phyloP scores from a whole-genome alignment of 345 rosid species.

The Tarenaya hassleriana region DNA sequence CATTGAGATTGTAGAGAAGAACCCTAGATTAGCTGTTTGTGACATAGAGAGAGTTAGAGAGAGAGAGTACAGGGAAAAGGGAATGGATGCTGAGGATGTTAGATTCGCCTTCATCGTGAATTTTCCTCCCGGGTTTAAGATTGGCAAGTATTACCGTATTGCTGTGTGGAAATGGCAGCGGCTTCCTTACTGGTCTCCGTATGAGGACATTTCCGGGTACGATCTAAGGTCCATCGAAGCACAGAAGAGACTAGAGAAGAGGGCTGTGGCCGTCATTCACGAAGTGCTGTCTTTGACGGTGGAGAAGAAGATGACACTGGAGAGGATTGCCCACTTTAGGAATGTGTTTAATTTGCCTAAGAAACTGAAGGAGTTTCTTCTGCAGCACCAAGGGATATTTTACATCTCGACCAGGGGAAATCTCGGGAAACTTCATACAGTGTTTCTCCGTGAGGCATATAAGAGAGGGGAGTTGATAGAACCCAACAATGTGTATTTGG shows the following conservation, averaged over 20 bases:
- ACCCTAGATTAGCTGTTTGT: slow-evolving; percentile 46
- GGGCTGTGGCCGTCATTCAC: slow-evolving; percentile 86
- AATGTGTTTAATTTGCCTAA: slow-evolving; percentile 71
- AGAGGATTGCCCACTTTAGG: slow-evolving; percentile 89
- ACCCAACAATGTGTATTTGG: slow-evolving; percentile 73
- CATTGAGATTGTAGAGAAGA: slow-evolving; percentile 65
- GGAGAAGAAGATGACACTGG: slow-evolving; percentile 84
- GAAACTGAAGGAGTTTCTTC: slow-evolving; percentile 77
- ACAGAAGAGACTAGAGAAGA: slow-evolving; percentile 89
- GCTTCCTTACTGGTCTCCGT: slow-evolving; percentile 90
- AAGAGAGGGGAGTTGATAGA: slow-evolving; percentile 72
- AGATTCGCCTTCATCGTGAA: slow-evolving; percentile 78
- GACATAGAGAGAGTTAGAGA: slow-evolving; percentile 81
- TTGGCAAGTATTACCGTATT: slow-evolving; percentile 74
- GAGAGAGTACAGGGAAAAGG: slow-evolving; percentile 75
- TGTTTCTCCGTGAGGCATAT: slow-evolving; percentile 85
- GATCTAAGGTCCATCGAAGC: slow-evolving; percentile 87
- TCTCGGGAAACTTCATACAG: slow-evolving; percentile 85
- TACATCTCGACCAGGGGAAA: slow-evolving; percentile 93
- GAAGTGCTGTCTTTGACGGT: slow-evolving; percentile 73
- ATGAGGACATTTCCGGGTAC: slow-evolving; percentile 78
- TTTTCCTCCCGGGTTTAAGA: slow-evolving; percentile 92
- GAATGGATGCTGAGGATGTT: slow-evolving; percentile 71
- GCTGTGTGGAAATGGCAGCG: slow-evolving; percentile 99
- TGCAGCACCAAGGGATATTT: slow-evolving; percentile 90